Evolutionary conservation across 176 grass and related monocot species (phyloP).

Genomic region (Aegilops tauschii): DNA sequence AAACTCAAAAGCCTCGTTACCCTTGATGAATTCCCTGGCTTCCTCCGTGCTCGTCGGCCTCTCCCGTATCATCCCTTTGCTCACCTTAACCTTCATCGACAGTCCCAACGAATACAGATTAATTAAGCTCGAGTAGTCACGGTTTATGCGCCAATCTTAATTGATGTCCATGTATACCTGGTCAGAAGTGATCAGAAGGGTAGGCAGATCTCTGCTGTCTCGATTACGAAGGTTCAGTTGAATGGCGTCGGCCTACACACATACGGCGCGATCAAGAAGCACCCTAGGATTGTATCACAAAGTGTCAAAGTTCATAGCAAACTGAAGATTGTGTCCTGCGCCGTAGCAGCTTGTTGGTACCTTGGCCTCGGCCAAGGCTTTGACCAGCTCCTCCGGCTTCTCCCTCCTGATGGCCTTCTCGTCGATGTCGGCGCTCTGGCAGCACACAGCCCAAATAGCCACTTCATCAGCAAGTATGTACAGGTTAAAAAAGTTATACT

Average conservation of each 20-base stretch:
- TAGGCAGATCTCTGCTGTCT: neutral
- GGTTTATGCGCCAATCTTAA: neutral
- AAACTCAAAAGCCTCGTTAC: constrained; percentile 4
- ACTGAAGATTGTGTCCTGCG: too few species aligned
- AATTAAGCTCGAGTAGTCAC: neutral
- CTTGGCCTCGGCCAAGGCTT: constrained; percentile 69
- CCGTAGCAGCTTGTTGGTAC: too few species aligned
- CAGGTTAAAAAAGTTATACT: neutral
- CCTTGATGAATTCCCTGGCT: constrained; percentile 78
- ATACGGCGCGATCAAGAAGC: neutral
- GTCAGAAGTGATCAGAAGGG: constrained; percentile 63
- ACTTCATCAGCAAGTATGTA: neutral
- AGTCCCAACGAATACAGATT: too few species aligned
- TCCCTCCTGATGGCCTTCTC: constrained; percentile 74
- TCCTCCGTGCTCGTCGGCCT: constrained; percentile 54
- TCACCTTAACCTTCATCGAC: constrained; percentile 58
- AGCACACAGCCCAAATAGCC: neutral
- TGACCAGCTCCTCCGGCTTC: constrained; percentile 66
- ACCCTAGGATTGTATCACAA: neutral
- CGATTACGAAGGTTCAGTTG: constrained; percentile 24
- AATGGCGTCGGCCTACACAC: constrained; percentile 53
- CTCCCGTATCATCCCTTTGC: constrained; percentile 63
- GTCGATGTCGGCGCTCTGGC: constrained; percentile 69
- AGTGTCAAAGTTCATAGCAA: neutral
- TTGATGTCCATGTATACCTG: constrained; percentile 36